These are phyloP conservation scores for Lasiodiplodia theobromae DNA, from an alignment of 2,329 filamentous ascomycete genomes.

Conservation along the genomic window DNA sequence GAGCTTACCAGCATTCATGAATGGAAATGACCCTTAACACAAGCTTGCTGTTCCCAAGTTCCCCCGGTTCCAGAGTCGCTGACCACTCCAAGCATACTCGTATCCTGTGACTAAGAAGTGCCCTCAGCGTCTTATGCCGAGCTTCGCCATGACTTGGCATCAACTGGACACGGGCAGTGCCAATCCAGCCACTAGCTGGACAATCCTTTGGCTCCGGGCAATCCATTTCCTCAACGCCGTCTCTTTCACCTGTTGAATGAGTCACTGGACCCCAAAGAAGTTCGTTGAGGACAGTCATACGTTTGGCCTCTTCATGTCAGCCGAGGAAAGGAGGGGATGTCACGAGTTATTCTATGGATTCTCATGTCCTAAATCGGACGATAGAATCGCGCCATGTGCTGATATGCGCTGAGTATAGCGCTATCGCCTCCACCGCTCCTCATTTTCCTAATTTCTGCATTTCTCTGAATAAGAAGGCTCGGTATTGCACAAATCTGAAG, in stretches of 20 bases:
- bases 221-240: neutral
- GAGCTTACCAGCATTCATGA: conserved; percentile 2
- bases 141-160: neutral
- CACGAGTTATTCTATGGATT: neutral
- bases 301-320: neutral
- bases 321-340: neutral
- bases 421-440: neutral
- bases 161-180: neutral
- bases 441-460: no score
- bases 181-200: neutral
- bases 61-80: neutral
- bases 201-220: neutral
- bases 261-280: neutral
- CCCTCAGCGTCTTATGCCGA: neutral
- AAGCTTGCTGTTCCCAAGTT: neutral
- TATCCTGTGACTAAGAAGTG: neutral
- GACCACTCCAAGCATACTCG: neutral
- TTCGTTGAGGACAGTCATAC: neutral
- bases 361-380: neutral
- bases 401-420: neutral
- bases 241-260: neutral
- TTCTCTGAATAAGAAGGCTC: no score
- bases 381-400: neutral
- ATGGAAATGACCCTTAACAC: neutral
- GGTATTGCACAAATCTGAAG: no score